These are phyloP conservation scores for Arthrobotrys conoides DNA, from an alignment of 2,329 filamentous ascomycete species.

Conservation along the genomic window DNA sequence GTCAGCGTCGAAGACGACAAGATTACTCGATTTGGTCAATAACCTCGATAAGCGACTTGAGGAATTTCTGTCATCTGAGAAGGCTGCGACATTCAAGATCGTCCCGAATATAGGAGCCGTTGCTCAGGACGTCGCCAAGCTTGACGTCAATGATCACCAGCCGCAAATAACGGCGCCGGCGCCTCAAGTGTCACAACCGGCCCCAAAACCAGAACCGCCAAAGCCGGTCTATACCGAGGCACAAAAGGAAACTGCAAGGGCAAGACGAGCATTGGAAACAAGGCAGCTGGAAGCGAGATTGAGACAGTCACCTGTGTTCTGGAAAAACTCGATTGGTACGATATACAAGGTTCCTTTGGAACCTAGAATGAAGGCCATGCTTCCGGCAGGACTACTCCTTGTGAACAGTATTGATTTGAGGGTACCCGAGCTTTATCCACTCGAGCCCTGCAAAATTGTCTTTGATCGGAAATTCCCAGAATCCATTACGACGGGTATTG, in stretches of 20 bases:
- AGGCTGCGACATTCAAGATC: slow-evolving; percentile 62
- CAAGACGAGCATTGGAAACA: slow-evolving; percentile 55
- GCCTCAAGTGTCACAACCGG: slow-evolving; percentile 14
- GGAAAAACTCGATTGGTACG: slow-evolving; percentile 59
- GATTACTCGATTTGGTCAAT: slow-evolving; percentile 62
- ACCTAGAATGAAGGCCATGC: slow-evolving; percentile 52
- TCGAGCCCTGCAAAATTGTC: slow-evolving; percentile 60
- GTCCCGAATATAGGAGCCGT: slow-evolving; percentile 56
- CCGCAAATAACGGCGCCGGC: slow-evolving; percentile 3
- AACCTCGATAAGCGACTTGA: slow-evolving; percentile 62
- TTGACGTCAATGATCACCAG: slow-evolving; percentile 45
- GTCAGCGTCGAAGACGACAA: slow-evolving; percentile 52
- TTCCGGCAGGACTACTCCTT: slow-evolving; percentile 61
- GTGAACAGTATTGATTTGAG: slow-evolving; percentile 53
- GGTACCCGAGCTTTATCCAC: slow-evolving; percentile 59
- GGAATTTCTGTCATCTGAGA: slow-evolving; percentile 59
- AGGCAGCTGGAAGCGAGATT: slow-evolving; percentile 62
- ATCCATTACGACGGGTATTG: slow-evolving; percentile 46
- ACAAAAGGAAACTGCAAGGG: slow-evolving; percentile 46
- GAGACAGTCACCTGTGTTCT: slow-evolving; percentile 60
- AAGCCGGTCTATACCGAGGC: slow-evolving; percentile 38
- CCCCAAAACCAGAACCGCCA: slow-evolving; percentile 26
- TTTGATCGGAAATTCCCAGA: slow-evolving; percentile 48
- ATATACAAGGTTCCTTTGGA: slow-evolving; percentile 62
- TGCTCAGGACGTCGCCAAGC: slow-evolving; percentile 26